These are phyloP conservation scores for Lachnellula suecica DNA, from an alignment of 2,329 filamentous ascomycete species.

Conservation along the genomic window DNA sequence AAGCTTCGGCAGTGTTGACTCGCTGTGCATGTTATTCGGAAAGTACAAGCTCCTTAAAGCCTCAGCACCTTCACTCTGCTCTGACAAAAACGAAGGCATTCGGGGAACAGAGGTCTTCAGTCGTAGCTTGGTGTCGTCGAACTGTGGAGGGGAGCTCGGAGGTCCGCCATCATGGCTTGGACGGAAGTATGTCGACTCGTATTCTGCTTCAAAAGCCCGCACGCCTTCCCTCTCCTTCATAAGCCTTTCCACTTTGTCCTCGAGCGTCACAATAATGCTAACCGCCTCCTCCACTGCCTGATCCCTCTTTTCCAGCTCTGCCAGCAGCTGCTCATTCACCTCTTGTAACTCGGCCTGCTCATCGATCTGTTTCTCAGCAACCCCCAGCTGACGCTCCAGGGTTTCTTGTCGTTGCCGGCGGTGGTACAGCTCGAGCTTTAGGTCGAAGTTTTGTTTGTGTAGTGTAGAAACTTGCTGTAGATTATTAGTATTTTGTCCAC, in stretches of 20 bases:
- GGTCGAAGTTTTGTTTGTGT: constrained; percentile 75
- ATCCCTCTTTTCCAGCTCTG: constrained; percentile 66
- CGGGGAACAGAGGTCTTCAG: constrained; percentile 40
- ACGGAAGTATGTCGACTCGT: constrained; percentile 22
- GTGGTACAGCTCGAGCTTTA: constrained; percentile 72
- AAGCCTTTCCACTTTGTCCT: constrained; percentile 57
- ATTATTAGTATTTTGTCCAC: constrained; percentile 1
- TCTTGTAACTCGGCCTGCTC: constrained; percentile 50
- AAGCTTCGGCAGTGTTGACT: constrained; percentile 49
- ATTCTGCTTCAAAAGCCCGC: constrained; percentile 44
- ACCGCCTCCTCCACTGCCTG: constrained; percentile 71
- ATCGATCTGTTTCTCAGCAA: constrained; percentile 43
- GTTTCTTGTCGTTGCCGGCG: constrained; percentile 61
- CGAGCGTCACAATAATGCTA: constrained; percentile 64
- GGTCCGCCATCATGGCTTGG: constrained; percentile 17
- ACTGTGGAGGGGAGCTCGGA: constrained; percentile 26
- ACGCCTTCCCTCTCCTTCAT: constrained; percentile 54
- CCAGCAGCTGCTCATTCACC: constrained; percentile 56
- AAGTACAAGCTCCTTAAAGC: constrained; percentile 59
- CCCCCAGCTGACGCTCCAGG: constrained; percentile 57
- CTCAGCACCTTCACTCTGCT: constrained; percentile 57
- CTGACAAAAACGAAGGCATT: constrained; percentile 66
- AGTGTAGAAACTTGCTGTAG: constrained; percentile 62
- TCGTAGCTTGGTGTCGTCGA: constrained; percentile 6
- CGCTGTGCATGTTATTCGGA: constrained; percentile 49